Percentiles rank a stretch among this genome's conserved stretches.
Evolutionary conservation across 768 basidiomycete genomes (phyloP).

Genomic region (Serendipita sp.): DNA sequence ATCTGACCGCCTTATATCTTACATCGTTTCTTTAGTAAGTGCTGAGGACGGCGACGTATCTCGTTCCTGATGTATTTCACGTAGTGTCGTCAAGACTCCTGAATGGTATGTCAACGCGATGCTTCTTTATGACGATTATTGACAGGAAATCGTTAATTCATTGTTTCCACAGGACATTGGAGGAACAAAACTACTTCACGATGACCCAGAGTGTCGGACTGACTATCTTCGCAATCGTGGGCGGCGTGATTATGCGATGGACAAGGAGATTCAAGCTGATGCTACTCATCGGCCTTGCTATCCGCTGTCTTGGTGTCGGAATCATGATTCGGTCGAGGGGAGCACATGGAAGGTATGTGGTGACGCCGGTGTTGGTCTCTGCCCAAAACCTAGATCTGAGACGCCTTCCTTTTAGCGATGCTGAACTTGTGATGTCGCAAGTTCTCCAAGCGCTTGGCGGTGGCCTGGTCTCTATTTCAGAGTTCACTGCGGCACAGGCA

Average conservation of each 20-base stretch:
- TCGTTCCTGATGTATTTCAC: conserved; percentile 23
- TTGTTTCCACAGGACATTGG: conserved; percentile 18
- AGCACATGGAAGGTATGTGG: conserved; percentile 24
- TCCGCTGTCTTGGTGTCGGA: conserved; percentile 47
- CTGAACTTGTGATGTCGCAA: conserved; percentile 44
- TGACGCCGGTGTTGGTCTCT: no score
- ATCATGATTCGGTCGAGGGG: conserved; percentile 61
- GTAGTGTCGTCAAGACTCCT: conserved; percentile 9
- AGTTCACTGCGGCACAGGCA: conserved; percentile 50
- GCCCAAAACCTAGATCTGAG: neutral
- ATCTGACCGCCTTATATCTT: conserved; percentile 56
- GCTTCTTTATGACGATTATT: conserved; percentile 30
- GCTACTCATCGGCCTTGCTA: conserved; percentile 39
- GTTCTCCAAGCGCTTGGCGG: conserved; percentile 62
- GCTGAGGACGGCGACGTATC: conserved; percentile 26
- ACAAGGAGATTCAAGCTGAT: conserved; percentile 40
- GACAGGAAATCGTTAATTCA: conserved; percentile 3
- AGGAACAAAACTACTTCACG: conserved; percentile 47
- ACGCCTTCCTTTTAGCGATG: conserved; percentile 10
- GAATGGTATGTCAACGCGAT: conserved; percentile 20
- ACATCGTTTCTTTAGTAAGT: conserved; percentile 41
- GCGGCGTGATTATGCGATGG: conserved; percentile 40
- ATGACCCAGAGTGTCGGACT: conserved; percentile 43
- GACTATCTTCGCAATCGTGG: conserved; percentile 47
- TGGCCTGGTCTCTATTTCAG: conserved; percentile 43